phyloP scores from a whole-genome alignment of 2,329 filamentous ascomycete genomes.

The Alternaria panax region DNA sequence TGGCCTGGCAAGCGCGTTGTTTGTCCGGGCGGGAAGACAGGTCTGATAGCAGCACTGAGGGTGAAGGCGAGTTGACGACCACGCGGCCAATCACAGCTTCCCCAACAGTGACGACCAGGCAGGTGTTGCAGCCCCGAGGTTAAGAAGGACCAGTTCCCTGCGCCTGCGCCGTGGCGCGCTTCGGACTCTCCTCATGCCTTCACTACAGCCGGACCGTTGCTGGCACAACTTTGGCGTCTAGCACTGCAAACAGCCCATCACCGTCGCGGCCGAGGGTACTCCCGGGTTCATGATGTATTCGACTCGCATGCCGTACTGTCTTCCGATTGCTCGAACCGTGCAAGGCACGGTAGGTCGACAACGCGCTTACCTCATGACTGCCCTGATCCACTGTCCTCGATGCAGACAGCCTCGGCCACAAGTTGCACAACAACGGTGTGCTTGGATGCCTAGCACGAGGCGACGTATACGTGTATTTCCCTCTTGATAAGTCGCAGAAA shows the following conservation, averaged over 20 bases:
- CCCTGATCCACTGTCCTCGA: conserved; percentile 1
- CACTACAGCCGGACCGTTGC: neutral
- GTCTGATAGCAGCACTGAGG: conserved; percentile 21
- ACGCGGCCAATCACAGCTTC: conserved; percentile 12
- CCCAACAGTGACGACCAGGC: neutral
- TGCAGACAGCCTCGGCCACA: neutral
- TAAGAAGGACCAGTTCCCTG: conserved; percentile 1
- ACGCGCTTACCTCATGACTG: conserved; percentile 1
- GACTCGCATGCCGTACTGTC: neutral
- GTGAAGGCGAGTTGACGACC: conserved; percentile 16
- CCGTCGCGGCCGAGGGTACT: neutral
- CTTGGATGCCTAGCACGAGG: neutral
- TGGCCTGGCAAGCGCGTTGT: conserved; percentile 25
- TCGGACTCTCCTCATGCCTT: conserved; percentile 8
- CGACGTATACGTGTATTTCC: neutral
- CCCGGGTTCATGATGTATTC: neutral
- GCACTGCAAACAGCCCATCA: neutral
- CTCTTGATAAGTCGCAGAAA: neutral
- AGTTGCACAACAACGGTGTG: neutral
- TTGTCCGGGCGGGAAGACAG: conserved; percentile 19
- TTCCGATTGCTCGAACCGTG: neutral
- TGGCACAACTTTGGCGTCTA: neutral
- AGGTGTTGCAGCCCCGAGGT: neutral
- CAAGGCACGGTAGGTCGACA: neutral
- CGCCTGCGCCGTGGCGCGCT: neutral